Evolutionary conservation across 2,329 filamentous ascomycete species (phyloP), one percentile per base, ranked within the genome.

Genomic region (Ophiocordyceps camponoti-floridani): DNA sequence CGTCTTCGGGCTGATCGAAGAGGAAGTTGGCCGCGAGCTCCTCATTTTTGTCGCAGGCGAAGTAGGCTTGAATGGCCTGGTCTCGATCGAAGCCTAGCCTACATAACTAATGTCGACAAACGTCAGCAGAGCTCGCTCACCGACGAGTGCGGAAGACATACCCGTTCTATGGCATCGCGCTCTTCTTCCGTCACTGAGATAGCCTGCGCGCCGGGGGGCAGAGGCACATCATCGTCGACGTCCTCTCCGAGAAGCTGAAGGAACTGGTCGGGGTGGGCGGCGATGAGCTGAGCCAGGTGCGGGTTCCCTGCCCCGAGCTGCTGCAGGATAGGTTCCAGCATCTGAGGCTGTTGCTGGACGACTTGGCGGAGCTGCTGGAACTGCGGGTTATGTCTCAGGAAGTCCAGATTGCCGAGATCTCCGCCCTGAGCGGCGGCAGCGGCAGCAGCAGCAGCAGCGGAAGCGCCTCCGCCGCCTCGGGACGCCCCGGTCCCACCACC

Each of bases 41-140:
- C 66, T 98, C 91, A 62, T 98, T 96, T 75, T 96, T 98, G 65
- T 98, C 91, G 63, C 91, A 98, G 31, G 91, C 91, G 60, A 98
- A 98, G 67, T 96, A 98, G 26, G 91, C 91, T 66, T 98, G 89
- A 53, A 96, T 94, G 44, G 91, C 91, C 54, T 87, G 77, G 54
- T 96, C 87, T 48, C 88, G 80, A 55, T 89, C 79, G 61, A 98
- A 98, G 33, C 91, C 91, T 41, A 98, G 79, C 50, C 84, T 82
- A 66, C 86, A 94, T 58, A 98, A 72, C 84, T 94, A 31, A 11
- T 12, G 38, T 46, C 23, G 8, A 14, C 33, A 35, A n/a, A 38
- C 10, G 40, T 40, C 38, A 43, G 47, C 49, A n/a, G 40, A 45
- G 35, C 41, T 43, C 23, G 16, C 6, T 7, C 23, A n/a, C 30